These are phyloP conservation scores for Juglanconis oblonga DNA, from an alignment of 2,329 filamentous ascomycete species.

Conservation along the genomic window DNA sequence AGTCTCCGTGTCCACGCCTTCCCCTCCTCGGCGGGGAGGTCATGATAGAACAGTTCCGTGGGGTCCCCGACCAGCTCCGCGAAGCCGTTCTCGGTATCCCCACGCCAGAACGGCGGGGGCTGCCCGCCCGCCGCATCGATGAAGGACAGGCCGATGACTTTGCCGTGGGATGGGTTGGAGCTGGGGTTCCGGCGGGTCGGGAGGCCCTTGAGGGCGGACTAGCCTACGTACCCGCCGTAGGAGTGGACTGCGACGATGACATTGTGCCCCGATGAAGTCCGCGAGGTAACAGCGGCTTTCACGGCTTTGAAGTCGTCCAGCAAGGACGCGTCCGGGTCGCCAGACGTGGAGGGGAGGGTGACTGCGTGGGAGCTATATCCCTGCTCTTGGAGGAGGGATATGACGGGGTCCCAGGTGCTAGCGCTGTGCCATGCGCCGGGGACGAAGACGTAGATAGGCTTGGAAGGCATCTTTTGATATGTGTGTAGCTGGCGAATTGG, in stretches of 20 bases:
- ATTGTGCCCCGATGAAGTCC: conserved; percentile 35
- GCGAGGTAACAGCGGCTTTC: conserved; percentile 31
- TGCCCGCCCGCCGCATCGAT: conserved; percentile 38
- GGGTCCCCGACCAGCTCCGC: conserved; percentile 36
- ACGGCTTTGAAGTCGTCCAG: conserved; percentile 39
- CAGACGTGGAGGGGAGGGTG: conserved; percentile 36
- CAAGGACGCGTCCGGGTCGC: conserved; percentile 34
- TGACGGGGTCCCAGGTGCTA: conserved; percentile 34
- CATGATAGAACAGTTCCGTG: conserved; percentile 47
- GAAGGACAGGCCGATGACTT: conserved; percentile 40
- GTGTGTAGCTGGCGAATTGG: not conserved
- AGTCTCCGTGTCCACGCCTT: conserved; percentile 40
- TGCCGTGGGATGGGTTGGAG: conserved; percentile 25
- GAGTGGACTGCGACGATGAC: conserved; percentile 48
- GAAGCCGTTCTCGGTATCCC: conserved; percentile 38
- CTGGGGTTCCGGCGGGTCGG: conserved; percentile 21
- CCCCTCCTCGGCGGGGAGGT: conserved; percentile 41
- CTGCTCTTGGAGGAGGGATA: conserved; percentile 30
- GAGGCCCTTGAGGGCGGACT: conserved; percentile 43
- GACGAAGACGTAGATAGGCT: conserved; percentile 37
- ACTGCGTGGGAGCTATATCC: conserved; percentile 33
- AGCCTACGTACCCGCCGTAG: conserved; percentile 45
- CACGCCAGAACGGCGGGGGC: conserved; percentile 40
- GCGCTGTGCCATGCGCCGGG: conserved; percentile 47
- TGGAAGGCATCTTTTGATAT: not conserved